Conservation (phyloP, 768 basidiomycete genomes). For the Naganishia randhawae region DNA sequence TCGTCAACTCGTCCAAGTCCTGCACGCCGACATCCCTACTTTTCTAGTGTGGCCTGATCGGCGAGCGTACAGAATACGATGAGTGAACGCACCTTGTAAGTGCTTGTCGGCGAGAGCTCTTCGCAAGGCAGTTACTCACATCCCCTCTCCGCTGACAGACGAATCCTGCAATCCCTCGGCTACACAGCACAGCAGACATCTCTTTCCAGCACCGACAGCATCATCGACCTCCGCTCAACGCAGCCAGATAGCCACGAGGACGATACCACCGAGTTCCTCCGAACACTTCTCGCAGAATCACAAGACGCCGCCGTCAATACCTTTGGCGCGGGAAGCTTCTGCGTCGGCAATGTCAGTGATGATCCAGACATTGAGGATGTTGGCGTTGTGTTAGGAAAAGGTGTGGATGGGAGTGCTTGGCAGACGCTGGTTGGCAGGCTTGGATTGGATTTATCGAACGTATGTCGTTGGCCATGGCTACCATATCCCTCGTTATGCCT, state of each 20-base stretch:
- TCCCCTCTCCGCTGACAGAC: background rate
- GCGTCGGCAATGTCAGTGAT: constrained; percentile 4
- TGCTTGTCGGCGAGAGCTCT: background rate
- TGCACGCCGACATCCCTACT: too few species aligned
- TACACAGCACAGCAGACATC: background rate
- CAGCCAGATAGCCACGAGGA: background rate
- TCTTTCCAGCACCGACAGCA: background rate
- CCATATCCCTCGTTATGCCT: background rate
- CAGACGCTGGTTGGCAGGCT: background rate
- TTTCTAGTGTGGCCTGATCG: too few species aligned
- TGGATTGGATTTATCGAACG: constrained; percentile 1
- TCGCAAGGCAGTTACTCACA: background rate
- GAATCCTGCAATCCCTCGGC: constrained; percentile 2
- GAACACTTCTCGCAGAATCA: background rate
- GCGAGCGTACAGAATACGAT: background rate
- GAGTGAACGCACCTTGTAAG: constrained; percentile 9
- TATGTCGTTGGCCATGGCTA: background rate
- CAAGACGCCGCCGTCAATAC: background rate
- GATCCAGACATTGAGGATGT: constrained; percentile 14
- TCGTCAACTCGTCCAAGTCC: too few species aligned
- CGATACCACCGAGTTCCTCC: background rate
- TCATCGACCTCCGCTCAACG: background rate
- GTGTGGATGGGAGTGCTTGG: background rate
- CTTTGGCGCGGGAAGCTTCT: constrained; percentile 8
- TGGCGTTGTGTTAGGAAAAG: background rate